phyloP scores from a whole-genome alignment of 306 rosid species.

The Casuarina equisetifolia region DNA sequence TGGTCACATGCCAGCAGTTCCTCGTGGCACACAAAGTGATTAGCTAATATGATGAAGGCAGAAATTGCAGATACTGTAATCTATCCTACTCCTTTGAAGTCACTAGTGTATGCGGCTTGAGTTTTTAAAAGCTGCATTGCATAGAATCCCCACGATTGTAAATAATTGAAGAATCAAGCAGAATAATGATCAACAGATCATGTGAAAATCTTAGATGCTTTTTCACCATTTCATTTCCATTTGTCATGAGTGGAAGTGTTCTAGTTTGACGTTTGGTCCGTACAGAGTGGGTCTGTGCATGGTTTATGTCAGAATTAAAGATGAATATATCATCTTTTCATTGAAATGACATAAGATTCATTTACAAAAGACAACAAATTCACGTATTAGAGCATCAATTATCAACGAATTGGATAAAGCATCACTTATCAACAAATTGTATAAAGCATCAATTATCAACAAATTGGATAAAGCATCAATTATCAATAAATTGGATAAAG shows the following conservation, averaged over 20 bases:
- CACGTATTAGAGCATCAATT: no score
- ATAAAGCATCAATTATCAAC: no score
- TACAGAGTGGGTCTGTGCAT: no score
- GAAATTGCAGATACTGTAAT: slow-evolving; percentile 24
- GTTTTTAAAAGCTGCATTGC: slow-evolving; percentile 64
- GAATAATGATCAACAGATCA: background rate
- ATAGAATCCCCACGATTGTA: slow-evolving; percentile 19
- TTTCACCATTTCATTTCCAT: background rate
- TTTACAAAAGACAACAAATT: no score
- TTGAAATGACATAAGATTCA: no score
- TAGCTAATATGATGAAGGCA: slow-evolving; percentile 28
- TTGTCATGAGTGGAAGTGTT: background rate
- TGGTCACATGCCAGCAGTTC: slow-evolving; percentile 46
- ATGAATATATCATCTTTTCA: no score
- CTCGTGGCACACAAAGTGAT: slow-evolving; percentile 43
- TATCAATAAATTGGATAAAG: no score
- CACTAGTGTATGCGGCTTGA: slow-evolving; percentile 46
- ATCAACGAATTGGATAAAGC: no score
- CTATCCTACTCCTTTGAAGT: slow-evolving; percentile 24
- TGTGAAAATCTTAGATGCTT: background rate
- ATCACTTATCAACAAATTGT: no score
- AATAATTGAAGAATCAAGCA: background rate
- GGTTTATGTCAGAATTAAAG: no score
- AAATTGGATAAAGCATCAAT: no score
- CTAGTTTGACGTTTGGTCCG: no score